Percentiles rank a stretch among this genome's conserved stretches.
Conservation (phyloP, 305 asterid genomes). For the Fraxinus albicans region DNA sequence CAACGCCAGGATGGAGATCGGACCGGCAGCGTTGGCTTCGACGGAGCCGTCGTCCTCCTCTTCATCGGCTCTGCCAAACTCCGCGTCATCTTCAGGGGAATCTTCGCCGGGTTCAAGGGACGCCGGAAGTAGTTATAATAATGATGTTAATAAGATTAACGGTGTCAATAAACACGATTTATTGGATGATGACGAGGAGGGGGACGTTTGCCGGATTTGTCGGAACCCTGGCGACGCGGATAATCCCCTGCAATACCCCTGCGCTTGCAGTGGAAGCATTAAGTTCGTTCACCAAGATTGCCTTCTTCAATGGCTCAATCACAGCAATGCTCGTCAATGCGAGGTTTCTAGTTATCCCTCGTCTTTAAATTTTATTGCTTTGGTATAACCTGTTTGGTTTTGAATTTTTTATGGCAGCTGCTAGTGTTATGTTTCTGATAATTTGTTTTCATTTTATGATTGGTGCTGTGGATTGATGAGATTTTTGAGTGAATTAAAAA, state of each 20-base stretch:
- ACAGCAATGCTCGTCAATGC: slow-evolving; percentile 98
- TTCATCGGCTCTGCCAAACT: slow-evolving; percentile 29
- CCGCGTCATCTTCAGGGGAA: slow-evolving; percentile 45
- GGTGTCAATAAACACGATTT: slow-evolving; percentile 47
- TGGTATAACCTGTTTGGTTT: background rate
- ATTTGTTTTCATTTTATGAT: background rate
- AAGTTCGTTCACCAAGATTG: slow-evolving; percentile 97
- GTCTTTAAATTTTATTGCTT: background rate
- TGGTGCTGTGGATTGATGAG: slow-evolving; percentile 6
- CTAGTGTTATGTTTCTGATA: background rate
- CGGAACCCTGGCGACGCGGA: slow-evolving; percentile 84
- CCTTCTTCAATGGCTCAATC: slow-evolving; percentile 98
- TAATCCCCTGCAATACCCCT: slow-evolving; percentile 87
- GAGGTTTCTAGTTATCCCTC: slow-evolving; percentile 47
- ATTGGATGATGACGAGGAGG: slow-evolving; percentile 88
- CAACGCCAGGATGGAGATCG: slow-evolving; percentile 81
- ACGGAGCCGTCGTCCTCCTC: slow-evolving; percentile 39
- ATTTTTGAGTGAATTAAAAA: background rate
- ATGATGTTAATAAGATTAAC: slow-evolving; percentile 18
- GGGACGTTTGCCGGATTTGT: slow-evolving; percentile 96
- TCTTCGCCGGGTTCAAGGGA: slow-evolving; percentile 38
- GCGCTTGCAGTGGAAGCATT: slow-evolving; percentile 99
- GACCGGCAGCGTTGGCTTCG: slow-evolving; percentile 58
- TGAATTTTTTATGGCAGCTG: background rate
- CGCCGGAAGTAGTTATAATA: slow-evolving; percentile 27